These are phyloP conservation scores for Trametes villosa DNA, from an alignment of 768 basidiomycete species.

Conservation along the genomic window DNA sequence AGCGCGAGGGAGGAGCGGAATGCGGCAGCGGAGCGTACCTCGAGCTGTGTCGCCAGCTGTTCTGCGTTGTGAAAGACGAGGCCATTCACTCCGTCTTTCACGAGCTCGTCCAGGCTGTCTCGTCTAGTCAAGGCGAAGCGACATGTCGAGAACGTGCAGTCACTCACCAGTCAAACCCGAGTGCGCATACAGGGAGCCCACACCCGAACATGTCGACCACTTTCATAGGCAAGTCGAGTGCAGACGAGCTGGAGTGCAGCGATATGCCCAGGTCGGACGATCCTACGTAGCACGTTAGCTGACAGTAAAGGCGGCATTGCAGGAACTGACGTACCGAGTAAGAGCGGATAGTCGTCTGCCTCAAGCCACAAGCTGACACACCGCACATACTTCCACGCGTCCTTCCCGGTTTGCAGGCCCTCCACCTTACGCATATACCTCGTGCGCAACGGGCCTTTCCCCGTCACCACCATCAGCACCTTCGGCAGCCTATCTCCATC, in stretches of 20 bases:
- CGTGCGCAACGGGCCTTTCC: slow-evolving; percentile 80
- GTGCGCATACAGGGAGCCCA: slow-evolving; percentile 89
- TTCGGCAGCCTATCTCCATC: slow-evolving; percentile 56
- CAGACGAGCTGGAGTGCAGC: slow-evolving; percentile 89
- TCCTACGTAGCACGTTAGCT: slow-evolving; percentile 46
- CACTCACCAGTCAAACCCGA: slow-evolving; percentile 82
- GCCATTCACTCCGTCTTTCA: slow-evolving; percentile 85
- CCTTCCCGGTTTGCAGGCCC: slow-evolving; percentile 51
- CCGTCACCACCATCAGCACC: slow-evolving; percentile 84
- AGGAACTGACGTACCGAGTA: slow-evolving; percentile 61
- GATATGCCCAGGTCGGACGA: slow-evolving; percentile 92
- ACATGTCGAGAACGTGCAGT: background rate
- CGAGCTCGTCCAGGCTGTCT: slow-evolving; percentile 80
- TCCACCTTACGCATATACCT: slow-evolving; percentile 74
- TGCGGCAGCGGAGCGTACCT: slow-evolving; percentile 51
- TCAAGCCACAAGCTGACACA: slow-evolving; percentile 89
- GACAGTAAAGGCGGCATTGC: too few relatives aligned
- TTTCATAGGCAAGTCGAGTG: slow-evolving; percentile 96
- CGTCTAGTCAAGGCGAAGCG: background rate
- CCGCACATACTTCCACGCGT: slow-evolving; percentile 72
- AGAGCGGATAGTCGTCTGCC: slow-evolving; percentile 83
- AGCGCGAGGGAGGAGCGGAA: background rate
- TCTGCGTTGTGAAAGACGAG: slow-evolving; percentile 69
- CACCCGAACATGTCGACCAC: slow-evolving; percentile 99
- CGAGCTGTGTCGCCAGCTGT: slow-evolving; percentile 74